A percentile compares a stretch with the other conserved stretches of the same genome.
phyloP scores from a whole-genome alignment of 441 rosid genomes.

The Corymbia calophylla region DNA sequence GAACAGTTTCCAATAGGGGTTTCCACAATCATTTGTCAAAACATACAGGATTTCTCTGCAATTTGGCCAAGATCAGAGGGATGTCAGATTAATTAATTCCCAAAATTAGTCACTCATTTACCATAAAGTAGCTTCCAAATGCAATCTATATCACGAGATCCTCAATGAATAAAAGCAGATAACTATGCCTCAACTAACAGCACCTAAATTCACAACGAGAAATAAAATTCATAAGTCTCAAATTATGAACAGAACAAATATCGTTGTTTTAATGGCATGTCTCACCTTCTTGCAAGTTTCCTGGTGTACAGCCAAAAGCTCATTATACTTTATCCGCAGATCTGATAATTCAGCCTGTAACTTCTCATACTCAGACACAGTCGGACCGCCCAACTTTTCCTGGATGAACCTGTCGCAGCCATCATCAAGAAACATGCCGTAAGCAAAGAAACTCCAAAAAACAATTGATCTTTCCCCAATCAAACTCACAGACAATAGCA shows the following conservation, averaged over 20 bases:
- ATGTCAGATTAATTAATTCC: background rate
- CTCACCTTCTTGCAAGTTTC: slow-evolving; percentile 61
- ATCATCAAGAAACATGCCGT: background rate
- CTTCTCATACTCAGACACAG: slow-evolving; percentile 64
- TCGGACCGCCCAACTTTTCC: slow-evolving; percentile 81
- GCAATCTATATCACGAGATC: background rate
- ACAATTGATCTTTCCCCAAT: background rate
- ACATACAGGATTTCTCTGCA: background rate
- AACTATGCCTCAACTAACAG: background rate
- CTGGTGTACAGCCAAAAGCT: slow-evolving; percentile 57
- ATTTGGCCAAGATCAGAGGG: background rate
- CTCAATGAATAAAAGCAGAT: background rate
- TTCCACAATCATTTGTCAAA: background rate
- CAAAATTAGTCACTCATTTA: background rate
- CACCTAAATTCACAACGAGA: background rate
- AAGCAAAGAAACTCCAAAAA: background rate
- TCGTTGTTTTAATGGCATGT: background rate
- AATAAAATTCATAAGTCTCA: background rate
- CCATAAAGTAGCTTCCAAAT: background rate
- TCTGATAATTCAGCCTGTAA: slow-evolving; percentile 73
- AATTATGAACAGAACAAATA: background rate
- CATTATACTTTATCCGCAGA: slow-evolving; percentile 56
- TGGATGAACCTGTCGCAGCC: slow-evolving; percentile 50
- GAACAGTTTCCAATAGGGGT: accelerated
- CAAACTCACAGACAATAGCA: background rate